Conservation (phyloP, 805 yeast genomes). For the Zygoascus biomembranicola region DNA sequence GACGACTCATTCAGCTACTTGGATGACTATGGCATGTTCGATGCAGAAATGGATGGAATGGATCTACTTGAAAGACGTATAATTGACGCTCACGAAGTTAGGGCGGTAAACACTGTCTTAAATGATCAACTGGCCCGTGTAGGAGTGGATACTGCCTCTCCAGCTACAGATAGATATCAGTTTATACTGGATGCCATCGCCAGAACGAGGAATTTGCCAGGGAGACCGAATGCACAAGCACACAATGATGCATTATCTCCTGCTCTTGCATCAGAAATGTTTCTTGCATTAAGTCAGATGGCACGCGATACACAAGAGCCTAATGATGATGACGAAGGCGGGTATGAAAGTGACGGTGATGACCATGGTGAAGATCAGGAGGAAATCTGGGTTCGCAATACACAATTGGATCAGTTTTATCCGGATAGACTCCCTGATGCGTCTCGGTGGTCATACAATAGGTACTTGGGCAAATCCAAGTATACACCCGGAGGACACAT, state of each 20-base stretch:
- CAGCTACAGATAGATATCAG: not conserved
- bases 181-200: not conserved
- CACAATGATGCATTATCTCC: not conserved
- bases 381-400: constrained; percentile 4
- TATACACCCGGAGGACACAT: not conserved
- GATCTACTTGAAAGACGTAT: not conserved
- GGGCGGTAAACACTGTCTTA: not conserved
- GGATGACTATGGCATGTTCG: not conserved
- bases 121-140: not conserved
- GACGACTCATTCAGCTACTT: not conserved
- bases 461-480: not conserved
- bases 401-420: not conserved
- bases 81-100: not conserved
- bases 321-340: constrained; percentile 4
- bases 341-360: constrained; percentile 5
- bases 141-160: not conserved
- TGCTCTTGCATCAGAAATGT: not conserved
- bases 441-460: constrained; percentile 1
- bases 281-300: not conserved
- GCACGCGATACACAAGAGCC: not conserved
- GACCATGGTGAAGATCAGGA: constrained; percentile 12
- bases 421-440: not conserved
- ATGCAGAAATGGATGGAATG: not conserved
- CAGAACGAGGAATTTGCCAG: not conserved
- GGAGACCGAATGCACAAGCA: not conserved